These are phyloP conservation scores for Gautieria morchelliformis DNA, from an alignment of 768 basidiomycete species.

Conservation along the genomic window DNA sequence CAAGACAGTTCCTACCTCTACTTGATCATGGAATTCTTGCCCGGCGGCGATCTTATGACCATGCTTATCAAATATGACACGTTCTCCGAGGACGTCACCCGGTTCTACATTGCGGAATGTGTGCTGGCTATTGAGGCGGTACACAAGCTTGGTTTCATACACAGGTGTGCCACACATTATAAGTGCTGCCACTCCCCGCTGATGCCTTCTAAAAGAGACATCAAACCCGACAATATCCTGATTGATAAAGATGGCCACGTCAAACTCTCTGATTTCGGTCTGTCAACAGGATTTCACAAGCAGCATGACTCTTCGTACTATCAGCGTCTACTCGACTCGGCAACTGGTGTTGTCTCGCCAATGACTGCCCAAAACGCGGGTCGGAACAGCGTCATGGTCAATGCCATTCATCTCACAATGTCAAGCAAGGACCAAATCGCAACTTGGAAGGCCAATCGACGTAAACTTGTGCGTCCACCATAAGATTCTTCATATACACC, in stretches of 20 bases:
- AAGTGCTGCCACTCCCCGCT: neutral
- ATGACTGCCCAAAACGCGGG: constrained; percentile 37
- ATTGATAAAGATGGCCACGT: constrained; percentile 97
- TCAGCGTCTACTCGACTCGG: constrained; percentile 71
- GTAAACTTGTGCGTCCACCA: constrained; percentile 66
- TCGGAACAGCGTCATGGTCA: constrained; percentile 94
- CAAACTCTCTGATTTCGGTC: constrained; percentile 96
- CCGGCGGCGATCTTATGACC: constrained; percentile 98
- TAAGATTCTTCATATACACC: neutral
- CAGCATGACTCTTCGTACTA: constrained; percentile 96
- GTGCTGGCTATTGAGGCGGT: constrained; percentile 96
- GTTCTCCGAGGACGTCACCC: constrained; percentile 94
- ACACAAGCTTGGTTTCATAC: constrained; percentile 94
- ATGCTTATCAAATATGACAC: constrained; percentile 99
- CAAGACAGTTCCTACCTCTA: constrained; percentile 90
- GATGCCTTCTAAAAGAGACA: constrained; percentile 52
- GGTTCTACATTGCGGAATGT: constrained; percentile 99
- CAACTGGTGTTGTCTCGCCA: constrained; percentile 31
- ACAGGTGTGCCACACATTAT: constrained; percentile 49
- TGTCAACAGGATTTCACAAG: constrained; percentile 99
- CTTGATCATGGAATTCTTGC: constrained; percentile 98
- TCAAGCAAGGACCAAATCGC: constrained; percentile 88
- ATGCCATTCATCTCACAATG: constrained; percentile 95
- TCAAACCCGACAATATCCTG: constrained; percentile 98
- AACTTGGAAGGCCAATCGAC: constrained; percentile 97